A percentile compares a stretch with the other conserved stretches of the same genome.
Evolutionary conservation across 768 basidiomycete species (phyloP).

Genomic region (Tylopilus vinaceipallidus): DNA sequence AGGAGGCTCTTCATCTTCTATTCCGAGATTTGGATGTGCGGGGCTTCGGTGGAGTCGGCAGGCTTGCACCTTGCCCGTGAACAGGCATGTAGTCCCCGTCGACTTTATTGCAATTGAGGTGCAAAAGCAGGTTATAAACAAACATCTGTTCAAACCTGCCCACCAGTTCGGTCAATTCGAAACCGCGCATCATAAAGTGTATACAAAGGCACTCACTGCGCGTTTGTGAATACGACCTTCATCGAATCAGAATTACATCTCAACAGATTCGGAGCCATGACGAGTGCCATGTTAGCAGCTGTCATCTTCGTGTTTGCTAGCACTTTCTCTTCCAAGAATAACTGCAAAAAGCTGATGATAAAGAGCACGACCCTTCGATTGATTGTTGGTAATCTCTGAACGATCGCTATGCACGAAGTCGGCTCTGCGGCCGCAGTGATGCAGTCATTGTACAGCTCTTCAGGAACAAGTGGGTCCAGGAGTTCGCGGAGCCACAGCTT

Average conservation of each 20-base stretch:
- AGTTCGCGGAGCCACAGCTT: conserved; percentile 95
- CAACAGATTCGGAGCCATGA: conserved; percentile 90
- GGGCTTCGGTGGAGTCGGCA: conserved; percentile 41
- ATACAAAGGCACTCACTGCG: conserved; percentile 62
- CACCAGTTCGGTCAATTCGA: conserved; percentile 7
- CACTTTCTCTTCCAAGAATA: conserved; percentile 79
- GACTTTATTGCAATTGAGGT: conserved; percentile 73
- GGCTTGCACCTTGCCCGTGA: conserved; percentile 76
- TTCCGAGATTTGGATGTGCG: conserved; percentile 56
- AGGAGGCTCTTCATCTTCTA: conserved; percentile 35
- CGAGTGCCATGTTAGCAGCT: conserved; percentile 79
- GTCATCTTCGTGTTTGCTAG: conserved; percentile 85
- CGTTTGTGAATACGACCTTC: conserved; percentile 86
- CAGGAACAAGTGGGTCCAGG: conserved; percentile 87
- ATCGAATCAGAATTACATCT: conserved; percentile 87
- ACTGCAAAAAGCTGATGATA: conserved; percentile 86
- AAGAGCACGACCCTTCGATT: conserved; percentile 86
- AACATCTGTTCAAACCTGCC: conserved; percentile 84
- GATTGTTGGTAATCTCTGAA: conserved; percentile 77
- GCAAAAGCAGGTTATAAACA: conserved; percentile 77
- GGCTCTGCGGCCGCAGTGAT: conserved; percentile 67
- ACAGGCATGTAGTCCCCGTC: conserved; percentile 75
- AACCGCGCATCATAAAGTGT: conserved; percentile 1
- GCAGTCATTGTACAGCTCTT: conserved; percentile 90
- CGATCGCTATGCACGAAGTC: conserved; percentile 67